These are phyloP conservation scores for Apophysomyces variabilis DNA, from an alignment of 371 early-diverging fungal species.

Conservation along the genomic window DNA sequence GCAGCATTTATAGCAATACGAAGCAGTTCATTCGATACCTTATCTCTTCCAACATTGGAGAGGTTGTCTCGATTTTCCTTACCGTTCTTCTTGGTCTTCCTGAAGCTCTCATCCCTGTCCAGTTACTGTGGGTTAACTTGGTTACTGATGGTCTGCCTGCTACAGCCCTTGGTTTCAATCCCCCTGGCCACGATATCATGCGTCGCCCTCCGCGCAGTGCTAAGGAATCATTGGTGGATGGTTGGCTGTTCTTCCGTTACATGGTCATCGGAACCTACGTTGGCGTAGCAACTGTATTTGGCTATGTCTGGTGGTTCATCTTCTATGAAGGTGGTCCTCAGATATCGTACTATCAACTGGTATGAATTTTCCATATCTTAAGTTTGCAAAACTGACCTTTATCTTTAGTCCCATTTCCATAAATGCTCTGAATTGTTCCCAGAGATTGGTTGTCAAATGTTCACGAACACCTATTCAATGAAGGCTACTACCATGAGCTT, in stretches of 20 bases:
- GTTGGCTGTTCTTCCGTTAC: slow-evolving; percentile 95
- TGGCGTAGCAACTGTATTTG: slow-evolving; percentile 93
- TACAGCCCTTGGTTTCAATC: slow-evolving; percentile 95
- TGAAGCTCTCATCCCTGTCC: slow-evolving; percentile 96
- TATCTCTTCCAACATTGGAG: slow-evolving; percentile 93
- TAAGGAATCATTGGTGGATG: slow-evolving; percentile 87
- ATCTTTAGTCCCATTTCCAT: slow-evolving; percentile 82
- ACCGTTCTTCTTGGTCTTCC: slow-evolving; percentile 95
- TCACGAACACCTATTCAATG: slow-evolving; percentile 75
- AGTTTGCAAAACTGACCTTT: neutral
- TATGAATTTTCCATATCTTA: slow-evolving; percentile 30
- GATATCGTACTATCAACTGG: slow-evolving; percentile 86
- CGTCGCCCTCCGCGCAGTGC: slow-evolving; percentile 85
- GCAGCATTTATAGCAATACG: slow-evolving; percentile 96
- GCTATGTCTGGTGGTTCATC: slow-evolving; percentile 98
- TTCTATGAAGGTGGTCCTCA: slow-evolving; percentile 86
- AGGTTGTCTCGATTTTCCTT: slow-evolving; percentile 89
- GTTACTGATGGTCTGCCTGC: slow-evolving; percentile 79
- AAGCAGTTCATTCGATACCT: slow-evolving; percentile 98
- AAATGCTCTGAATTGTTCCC: slow-evolving; percentile 84
- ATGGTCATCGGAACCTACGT: slow-evolving; percentile 92
- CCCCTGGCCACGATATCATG: slow-evolving; percentile 97
- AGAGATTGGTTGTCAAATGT: slow-evolving; percentile 92
- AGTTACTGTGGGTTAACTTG: slow-evolving; percentile 97
- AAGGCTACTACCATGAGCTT: slow-evolving; percentile 96